Evolutionary conservation across 306 rosid genomes (phyloP).

Genomic region (Pueraria montana): DNA sequence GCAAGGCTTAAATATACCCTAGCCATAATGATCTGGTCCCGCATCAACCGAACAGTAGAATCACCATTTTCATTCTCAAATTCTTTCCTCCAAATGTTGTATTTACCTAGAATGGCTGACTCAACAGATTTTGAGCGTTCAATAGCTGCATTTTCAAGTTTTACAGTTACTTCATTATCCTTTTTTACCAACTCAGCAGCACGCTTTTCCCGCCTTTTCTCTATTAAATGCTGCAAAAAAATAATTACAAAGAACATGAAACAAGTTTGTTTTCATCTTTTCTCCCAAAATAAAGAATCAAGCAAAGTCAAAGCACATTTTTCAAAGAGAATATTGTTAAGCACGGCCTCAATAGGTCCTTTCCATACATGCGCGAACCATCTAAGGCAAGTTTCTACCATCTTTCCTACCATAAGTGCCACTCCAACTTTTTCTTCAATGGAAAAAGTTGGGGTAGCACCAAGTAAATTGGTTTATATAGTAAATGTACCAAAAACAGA

Average conservation of each 20-base stretch:
- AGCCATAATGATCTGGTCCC: slow-evolving; percentile 95
- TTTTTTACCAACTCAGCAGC: slow-evolving; percentile 73
- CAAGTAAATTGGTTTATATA: neutral
- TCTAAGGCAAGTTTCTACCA: neutral
- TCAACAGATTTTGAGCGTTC: slow-evolving; percentile 87
- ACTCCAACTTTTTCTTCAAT: neutral
- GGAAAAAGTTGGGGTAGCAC: neutral
- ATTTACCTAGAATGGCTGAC: slow-evolving; percentile 83
- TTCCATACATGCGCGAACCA: neutral
- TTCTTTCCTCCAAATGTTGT: slow-evolving; percentile 96
- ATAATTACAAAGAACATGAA: slow-evolving; percentile 42
- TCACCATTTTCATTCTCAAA: slow-evolving; percentile 77
- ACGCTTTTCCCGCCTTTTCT: slow-evolving; percentile 75
- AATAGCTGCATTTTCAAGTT: slow-evolving; percentile 90
- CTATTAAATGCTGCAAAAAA: slow-evolving; percentile 78
- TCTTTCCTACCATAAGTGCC: neutral
- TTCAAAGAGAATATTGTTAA: slow-evolving; percentile 18
- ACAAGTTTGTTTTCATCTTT: slow-evolving; percentile 5
- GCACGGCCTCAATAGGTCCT: neutral
- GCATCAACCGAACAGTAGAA: slow-evolving; percentile 82
- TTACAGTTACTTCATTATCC: slow-evolving; percentile 69
- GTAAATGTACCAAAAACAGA: slow-evolving; percentile 1
- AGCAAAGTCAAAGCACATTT: slow-evolving; percentile 14
- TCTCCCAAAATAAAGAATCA: neutral
- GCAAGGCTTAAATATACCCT: slow-evolving; percentile 88